Evolutionary conservation across 192 early-diverging fungal species (phyloP).

Genomic region (Chytriomyces sp.): DNA sequence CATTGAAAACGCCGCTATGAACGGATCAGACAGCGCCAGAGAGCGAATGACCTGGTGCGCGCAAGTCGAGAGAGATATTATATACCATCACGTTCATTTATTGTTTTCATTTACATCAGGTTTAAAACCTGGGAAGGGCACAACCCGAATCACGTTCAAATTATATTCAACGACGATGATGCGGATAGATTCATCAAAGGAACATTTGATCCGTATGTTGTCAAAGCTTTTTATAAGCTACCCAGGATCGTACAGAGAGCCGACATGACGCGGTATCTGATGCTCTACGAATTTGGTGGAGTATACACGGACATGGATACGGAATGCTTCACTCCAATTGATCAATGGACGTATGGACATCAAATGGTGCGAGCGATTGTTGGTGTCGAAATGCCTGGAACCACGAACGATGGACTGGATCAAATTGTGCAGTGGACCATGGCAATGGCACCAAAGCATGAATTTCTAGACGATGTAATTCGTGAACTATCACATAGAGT

Average conservation of each 20-base stretch:
- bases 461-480: conserved; percentile 18
- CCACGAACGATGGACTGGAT: not conserved
- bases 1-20: not conserved
- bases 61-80: not conserved
- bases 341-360: conserved; percentile 26
- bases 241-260: conserved; percentile 32
- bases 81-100: not conserved
- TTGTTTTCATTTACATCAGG: not conserved
- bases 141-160: conserved; percentile 22
- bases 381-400: conserved; percentile 24
- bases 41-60: not conserved
- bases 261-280: conserved; percentile 39
- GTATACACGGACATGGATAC: conserved; percentile 46
- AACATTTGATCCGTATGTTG: not conserved
- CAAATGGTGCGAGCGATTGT: conserved; percentile 16
- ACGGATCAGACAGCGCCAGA: not conserved
- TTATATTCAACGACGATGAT: conserved; percentile 25
- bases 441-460: conserved; percentile 28
- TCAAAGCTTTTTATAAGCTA: conserved; percentile 18
- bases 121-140: conserved; percentile 8
- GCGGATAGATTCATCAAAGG: not conserved
- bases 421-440: conserved; percentile 39
- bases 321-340: conserved; percentile 20
- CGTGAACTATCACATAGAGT: not conserved
- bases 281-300: conserved; percentile 40